These are phyloP conservation scores for Rhizoctonia solani DNA, from an alignment of 1,284 basidiomycete genomes.

Conservation along the genomic window DNA sequence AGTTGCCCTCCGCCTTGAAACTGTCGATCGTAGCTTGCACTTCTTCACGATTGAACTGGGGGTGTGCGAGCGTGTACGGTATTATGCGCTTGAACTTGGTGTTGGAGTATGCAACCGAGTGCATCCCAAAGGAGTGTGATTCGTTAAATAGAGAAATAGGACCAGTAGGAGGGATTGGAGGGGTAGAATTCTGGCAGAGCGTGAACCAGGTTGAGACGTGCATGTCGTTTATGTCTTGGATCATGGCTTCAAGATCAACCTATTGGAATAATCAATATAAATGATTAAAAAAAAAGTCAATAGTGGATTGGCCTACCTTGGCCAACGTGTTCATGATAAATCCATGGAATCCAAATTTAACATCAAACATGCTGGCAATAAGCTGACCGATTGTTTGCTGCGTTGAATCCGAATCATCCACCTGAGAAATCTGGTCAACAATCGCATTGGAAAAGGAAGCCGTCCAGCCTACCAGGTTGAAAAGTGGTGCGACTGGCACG, in stretches of 20 bases:
- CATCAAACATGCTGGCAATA: conserved; percentile 76
- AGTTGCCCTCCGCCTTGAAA: conserved; percentile 73
- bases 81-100: conserved; percentile 72
- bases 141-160: conserved; percentile 85
- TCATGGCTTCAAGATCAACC: conserved; percentile 66
- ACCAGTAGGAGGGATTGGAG: conserved; percentile 69
- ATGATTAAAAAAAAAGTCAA: background rate
- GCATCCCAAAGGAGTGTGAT: conserved; percentile 68
- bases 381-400: conserved; percentile 73
- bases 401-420: conserved; percentile 80
- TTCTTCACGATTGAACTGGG: conserved; percentile 64
- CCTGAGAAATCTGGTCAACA: conserved; percentile 48
- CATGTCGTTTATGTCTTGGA: conserved; percentile 87
- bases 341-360: conserved; percentile 84
- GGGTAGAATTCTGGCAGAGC: conserved; percentile 75
- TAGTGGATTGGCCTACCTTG: conserved; percentile 53
- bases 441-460: conserved; percentile 4
- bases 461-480: conserved; percentile 69
- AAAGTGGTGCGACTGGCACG: conserved; percentile 71
- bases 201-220: conserved; percentile 85
- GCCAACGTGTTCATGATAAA: conserved; percentile 69
- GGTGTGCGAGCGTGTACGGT: conserved; percentile 69
- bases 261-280: conserved; percentile 39
- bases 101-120: conserved; percentile 66
- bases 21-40: conserved; percentile 76